phyloP scores from a whole-genome alignment of 176 grass and related monocot genomes.

The Aegilops umbellulata region DNA sequence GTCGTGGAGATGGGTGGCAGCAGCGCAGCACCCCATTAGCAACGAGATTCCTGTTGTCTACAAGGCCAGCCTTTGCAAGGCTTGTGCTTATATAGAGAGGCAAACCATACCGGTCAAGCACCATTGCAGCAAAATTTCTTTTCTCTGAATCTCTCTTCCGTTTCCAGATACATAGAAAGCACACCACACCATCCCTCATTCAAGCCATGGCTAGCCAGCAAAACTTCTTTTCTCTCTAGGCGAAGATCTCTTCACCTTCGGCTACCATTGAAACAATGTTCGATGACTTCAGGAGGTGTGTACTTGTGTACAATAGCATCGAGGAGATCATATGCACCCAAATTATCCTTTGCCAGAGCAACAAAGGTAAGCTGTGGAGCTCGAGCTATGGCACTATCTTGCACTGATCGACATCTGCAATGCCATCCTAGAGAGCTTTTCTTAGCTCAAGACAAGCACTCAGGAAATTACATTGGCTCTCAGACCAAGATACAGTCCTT shows the following conservation, averaged over 20 bases:
- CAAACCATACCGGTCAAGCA: background rate
- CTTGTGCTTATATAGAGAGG: slow-evolving; percentile 26
- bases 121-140: background rate
- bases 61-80: background rate
- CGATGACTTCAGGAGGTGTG: slow-evolving; percentile 18
- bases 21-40: background rate
- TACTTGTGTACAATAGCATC: slow-evolving; percentile 15
- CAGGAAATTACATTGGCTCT: slow-evolving; percentile 16
- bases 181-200: background rate
- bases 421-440: slow-evolving; percentile 9
- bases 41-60: slow-evolving; percentile 11
- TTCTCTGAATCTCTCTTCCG: slow-evolving; percentile 16
- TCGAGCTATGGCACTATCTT: slow-evolving; percentile 32
- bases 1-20: slow-evolving; percentile 4
- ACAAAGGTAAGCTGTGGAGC: slow-evolving; percentile 41
- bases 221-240: background rate
- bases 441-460: slow-evolving; percentile 5
- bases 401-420: slow-evolving; percentile 31
- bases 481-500: slow-evolving; percentile 26
- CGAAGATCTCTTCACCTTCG: background rate
- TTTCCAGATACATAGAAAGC: slow-evolving; percentile 10
- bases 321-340: slow-evolving; percentile 34
- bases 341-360: slow-evolving; percentile 15
- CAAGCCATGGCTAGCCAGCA: slow-evolving; percentile 45
- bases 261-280: background rate